A percentile compares a stretch with the other conserved stretches of the same genome.
Evolutionary conservation across 2,329 filamentous ascomycete genomes (phyloP).

Genomic region (Fusarium goolgardi): DNA sequence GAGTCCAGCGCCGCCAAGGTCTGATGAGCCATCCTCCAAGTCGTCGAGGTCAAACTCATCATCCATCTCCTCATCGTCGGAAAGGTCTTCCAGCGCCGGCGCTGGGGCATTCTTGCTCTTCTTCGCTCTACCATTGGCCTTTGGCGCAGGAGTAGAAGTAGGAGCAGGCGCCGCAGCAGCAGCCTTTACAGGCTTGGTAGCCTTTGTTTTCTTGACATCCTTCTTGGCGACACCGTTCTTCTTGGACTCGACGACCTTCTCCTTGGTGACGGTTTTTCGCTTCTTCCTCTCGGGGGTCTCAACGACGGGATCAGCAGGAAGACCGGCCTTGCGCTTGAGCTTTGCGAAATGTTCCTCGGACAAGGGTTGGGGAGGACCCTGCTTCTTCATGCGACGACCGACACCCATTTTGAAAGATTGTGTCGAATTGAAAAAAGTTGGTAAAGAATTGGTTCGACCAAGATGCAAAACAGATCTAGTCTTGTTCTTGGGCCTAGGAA

Average conservation of each 20-base stretch:
- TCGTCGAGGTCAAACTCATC: conserved; percentile 60
- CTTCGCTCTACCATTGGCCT: conserved; percentile 46
- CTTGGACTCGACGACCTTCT: conserved; percentile 48
- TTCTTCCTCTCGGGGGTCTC: conserved; percentile 74
- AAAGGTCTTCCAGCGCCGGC: conserved; percentile 59
- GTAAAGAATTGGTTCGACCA: conserved; percentile 29
- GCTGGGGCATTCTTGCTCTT: conserved; percentile 52
- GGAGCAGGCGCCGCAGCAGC: conserved; percentile 40
- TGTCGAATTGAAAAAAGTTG: conserved; percentile 17
- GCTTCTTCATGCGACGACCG: conserved; percentile 94
- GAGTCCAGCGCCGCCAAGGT: conserved; percentile 54
- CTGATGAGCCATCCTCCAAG: conserved; percentile 58
- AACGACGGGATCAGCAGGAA: conserved; percentile 70
- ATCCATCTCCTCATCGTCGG: conserved; percentile 56
- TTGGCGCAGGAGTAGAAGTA: conserved; percentile 42
- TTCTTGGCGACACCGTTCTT: conserved; percentile 47
- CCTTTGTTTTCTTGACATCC: conserved; percentile 49
- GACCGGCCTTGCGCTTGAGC: conserved; percentile 84
- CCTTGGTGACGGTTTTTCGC: conserved; percentile 50
- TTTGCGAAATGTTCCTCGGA: conserved; percentile 83
- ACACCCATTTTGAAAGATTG: conserved; percentile 75
- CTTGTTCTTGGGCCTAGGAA: conserved; percentile 38
- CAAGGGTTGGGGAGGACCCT: conserved; percentile 85
- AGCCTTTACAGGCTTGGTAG: conserved; percentile 51
- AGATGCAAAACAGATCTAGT: conserved; percentile 33